A percentile compares a stretch with the other conserved stretches of the same genome.
These are phyloP conservation scores for Cyberlindnera maritima DNA, from an alignment of 805 yeast genomes.

Conservation along the genomic window DNA sequence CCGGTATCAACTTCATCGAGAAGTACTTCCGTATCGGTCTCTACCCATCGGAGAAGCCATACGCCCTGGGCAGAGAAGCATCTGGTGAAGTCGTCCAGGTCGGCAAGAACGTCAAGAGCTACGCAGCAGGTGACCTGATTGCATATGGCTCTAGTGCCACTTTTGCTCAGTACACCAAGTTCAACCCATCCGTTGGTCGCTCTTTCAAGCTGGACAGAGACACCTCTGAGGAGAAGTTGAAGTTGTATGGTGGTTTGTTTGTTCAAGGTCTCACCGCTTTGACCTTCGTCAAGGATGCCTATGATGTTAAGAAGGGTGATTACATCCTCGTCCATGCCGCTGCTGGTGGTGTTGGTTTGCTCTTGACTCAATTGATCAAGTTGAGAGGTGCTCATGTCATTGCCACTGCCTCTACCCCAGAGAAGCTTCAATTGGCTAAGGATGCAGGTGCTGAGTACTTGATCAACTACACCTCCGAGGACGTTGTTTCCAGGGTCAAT, in stretches of 20 bases:
- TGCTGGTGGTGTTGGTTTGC: constrained; percentile 90
- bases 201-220: constrained; percentile 49
- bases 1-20: constrained; percentile 85
- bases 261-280: constrained; percentile 80
- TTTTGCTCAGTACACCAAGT: constrained; percentile 72
- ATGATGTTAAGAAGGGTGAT: constrained; percentile 67
- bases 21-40: constrained; percentile 77
- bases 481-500: constrained; percentile 51
- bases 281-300: constrained; percentile 65
- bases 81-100: constrained; percentile 64
- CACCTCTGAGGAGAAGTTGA: constrained; percentile 45
- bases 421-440: constrained; percentile 65
- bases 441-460: constrained; percentile 73
- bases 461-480: constrained; percentile 53
- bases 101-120: constrained; percentile 55
- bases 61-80: constrained; percentile 70
- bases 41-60: constrained; percentile 63
- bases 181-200: constrained; percentile 30
- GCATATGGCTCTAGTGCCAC: constrained; percentile 51
- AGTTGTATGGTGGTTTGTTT: constrained; percentile 57
- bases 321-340: constrained; percentile 82
- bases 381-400: constrained; percentile 74
- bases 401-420: constrained; percentile 79
- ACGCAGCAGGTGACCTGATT: constrained; percentile 67
- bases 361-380: constrained; percentile 58